These are phyloP conservation scores for Trametes elegans DNA, from an alignment of 768 basidiomycete species.

Conservation along the genomic window DNA sequence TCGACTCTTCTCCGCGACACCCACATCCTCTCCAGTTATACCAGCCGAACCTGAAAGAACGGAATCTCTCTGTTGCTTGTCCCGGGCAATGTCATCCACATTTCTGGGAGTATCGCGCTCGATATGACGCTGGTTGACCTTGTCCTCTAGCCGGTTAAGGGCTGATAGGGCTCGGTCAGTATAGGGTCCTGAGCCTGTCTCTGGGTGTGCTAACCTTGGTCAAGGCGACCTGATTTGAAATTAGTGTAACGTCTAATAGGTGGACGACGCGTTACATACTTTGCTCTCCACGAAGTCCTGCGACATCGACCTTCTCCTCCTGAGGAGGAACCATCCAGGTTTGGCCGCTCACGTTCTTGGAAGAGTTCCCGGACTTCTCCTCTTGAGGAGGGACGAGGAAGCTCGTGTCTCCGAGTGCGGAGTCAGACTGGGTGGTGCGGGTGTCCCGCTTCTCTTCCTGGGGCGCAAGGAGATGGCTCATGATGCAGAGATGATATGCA, in stretches of 20 bases:
- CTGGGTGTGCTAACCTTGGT: neutral
- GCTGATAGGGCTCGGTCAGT: neutral
- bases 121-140: neutral
- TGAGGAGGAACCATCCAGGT: conserved; percentile 12
- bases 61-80: conserved; percentile 12
- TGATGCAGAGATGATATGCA: neutral
- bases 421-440: neutral
- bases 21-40: conserved; percentile 11
- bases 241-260: neutral
- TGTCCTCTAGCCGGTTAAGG: neutral
- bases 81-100: neutral
- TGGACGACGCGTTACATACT: neutral
- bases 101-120: neutral
- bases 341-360: neutral
- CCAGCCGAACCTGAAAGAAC: conserved; percentile 15
- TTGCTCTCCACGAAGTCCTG: conserved; percentile 2
- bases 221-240: neutral
- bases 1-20: conserved; percentile 8
- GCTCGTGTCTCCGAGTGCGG: conserved; percentile 2
- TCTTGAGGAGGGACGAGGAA: conserved; percentile 15
- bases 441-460: conserved; percentile 10
- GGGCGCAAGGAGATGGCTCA: conserved; percentile 12
- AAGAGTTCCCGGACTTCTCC: neutral
- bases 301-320: conserved; percentile 4
- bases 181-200: neutral